Evolutionary conservation across 2,329 filamentous ascomycete genomes (phyloP).

Genomic region (Claviceps spartinae): DNA sequence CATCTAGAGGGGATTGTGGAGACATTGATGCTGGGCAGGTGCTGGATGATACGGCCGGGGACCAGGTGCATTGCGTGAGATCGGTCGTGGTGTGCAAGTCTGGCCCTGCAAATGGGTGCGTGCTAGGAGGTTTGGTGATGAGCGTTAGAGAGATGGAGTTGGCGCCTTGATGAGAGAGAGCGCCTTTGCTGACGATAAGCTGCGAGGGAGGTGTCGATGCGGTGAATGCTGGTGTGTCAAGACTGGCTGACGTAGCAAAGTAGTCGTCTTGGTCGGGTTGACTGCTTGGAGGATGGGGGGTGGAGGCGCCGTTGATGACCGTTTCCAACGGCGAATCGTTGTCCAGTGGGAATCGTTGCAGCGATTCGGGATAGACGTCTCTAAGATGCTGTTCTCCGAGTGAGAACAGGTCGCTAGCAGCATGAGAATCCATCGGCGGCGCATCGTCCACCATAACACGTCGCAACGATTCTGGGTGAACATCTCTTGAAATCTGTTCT

Average conservation of each 20-base stretch:
- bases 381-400: too few relatives aligned
- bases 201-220: slow-evolving; percentile 41
- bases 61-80: slow-evolving; percentile 12
- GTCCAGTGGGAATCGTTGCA: too few relatives aligned
- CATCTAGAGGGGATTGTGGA: slow-evolving; percentile 25
- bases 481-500: too few relatives aligned
- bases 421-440: too few relatives aligned
- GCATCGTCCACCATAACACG: too few relatives aligned
- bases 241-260: slow-evolving; percentile 40
- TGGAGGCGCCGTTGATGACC: slow-evolving; percentile 16
- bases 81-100: slow-evolving; percentile 10
- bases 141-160: slow-evolving; percentile 15
- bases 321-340: not conserved
- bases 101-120: slow-evolving; percentile 8
- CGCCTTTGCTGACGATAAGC: slow-evolving; percentile 19
- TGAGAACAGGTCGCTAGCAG: too few relatives aligned
- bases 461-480: too few relatives aligned
- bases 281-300: slow-evolving; percentile 22
- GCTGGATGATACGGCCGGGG: slow-evolving; percentile 17
- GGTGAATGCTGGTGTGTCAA: slow-evolving; percentile 29
- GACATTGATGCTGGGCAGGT: slow-evolving; percentile 22
- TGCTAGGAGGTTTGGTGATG: slow-evolving; percentile 9
- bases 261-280: slow-evolving; percentile 36
- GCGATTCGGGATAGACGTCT: too few relatives aligned
- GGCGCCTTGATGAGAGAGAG: slow-evolving; percentile 8